Conservation (phyloP, 1,284 basidiomycete species). For the Coniophora puteana region DNA sequence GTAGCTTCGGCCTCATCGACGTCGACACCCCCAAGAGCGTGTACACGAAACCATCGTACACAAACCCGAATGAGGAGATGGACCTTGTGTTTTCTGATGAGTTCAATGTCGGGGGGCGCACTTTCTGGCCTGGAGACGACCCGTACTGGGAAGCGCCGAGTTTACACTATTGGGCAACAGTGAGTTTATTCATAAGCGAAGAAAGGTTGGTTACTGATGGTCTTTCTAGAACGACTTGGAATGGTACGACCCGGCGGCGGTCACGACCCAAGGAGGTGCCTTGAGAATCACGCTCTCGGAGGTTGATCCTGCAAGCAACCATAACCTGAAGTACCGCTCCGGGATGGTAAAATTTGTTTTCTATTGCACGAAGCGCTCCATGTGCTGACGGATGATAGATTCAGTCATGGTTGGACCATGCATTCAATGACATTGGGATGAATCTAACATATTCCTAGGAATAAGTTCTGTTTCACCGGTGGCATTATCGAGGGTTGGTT, state of each 20-base stretch:
- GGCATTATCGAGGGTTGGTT: constrained; percentile 63
- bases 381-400: constrained; percentile 13
- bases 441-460: constrained; percentile 41
- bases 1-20: constrained; percentile 75
- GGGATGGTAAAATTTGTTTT: constrained; percentile 25
- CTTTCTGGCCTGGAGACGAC: constrained; percentile 51
- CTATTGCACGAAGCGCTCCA: constrained; percentile 32
- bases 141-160: constrained; percentile 70
- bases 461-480: constrained; percentile 83
- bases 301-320: constrained; percentile 34
- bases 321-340: constrained; percentile 57
- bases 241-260: constrained; percentile 62
- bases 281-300: constrained; percentile 54
- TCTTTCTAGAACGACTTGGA: constrained; percentile 36
- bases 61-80: constrained; percentile 44
- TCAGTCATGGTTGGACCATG: constrained; percentile 36
- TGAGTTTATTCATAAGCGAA: constrained; percentile 8
- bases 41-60: constrained; percentile 57
- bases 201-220: background rate
- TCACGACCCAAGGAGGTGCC: constrained; percentile 61
- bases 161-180: constrained; percentile 68
- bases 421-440: constrained; percentile 23
- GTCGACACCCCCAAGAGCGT: constrained; percentile 64
- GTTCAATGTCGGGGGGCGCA: constrained; percentile 59
- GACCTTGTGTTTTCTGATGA: constrained; percentile 68